Conservation (phyloP, 2,329 filamentous ascomycete species). For the Lasiodiplodia citricola region DNA sequence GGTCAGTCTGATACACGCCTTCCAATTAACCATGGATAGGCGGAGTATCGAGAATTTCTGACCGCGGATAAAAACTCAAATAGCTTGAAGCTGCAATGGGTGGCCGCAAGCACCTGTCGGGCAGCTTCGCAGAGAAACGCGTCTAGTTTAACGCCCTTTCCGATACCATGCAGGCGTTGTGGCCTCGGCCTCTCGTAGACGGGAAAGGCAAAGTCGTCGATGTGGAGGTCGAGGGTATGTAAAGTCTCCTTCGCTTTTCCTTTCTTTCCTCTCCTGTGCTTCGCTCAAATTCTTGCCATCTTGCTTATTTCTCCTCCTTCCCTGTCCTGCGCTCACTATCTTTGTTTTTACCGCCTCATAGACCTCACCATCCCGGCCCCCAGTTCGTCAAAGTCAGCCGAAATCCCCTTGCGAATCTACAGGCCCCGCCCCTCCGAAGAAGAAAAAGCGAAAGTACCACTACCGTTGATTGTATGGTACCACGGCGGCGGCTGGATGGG, state of each 20-base stretch:
- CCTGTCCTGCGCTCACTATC: not conserved
- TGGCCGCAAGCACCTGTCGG: not conserved
- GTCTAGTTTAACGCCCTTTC: not conserved
- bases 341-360: not conserved
- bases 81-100: slow-evolving; percentile 2
- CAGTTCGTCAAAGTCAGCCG: not conserved
- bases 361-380: not conserved
- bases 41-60: too few species aligned
- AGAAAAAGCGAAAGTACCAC: not conserved
- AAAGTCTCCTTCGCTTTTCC: too few species aligned
- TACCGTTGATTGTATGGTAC: slow-evolving; percentile 43
- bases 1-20: not conserved
- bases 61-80: not conserved
- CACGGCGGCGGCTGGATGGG: slow-evolving; percentile 45
- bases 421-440: slow-evolving; percentile 9
- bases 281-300: not conserved
- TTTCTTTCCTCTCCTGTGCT: too few species aligned
- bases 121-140: not conserved
- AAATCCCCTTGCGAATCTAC: slow-evolving; percentile 29
- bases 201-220: not conserved
- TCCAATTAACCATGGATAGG: not conserved
- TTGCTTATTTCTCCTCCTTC: not conserved
- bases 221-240: not conserved
- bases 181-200: not conserved
- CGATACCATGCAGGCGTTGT: not conserved